Evolutionary conservation across 2,329 filamentous ascomycete species (phyloP).

Genomic region (Paraphaeosphaeria minitans): DNA sequence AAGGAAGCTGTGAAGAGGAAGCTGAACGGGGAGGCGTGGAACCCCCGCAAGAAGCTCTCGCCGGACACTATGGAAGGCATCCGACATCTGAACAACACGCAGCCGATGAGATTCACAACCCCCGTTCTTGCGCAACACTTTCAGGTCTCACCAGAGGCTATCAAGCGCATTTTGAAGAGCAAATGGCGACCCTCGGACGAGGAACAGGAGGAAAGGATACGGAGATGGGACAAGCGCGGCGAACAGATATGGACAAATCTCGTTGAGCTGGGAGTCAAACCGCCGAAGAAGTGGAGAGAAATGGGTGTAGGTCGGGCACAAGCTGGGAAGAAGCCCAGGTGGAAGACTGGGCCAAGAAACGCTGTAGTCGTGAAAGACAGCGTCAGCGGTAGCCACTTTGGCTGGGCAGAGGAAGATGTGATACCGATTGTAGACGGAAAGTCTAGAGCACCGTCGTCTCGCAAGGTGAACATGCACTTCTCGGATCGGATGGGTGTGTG

Average conservation of each 20-base stretch:
- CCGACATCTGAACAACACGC: conserved; percentile 76
- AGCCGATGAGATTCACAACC: conserved; percentile 78
- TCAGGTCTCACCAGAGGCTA: conserved; percentile 82
- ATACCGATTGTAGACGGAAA: conserved; percentile 37
- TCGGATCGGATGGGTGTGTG: conserved; percentile 14
- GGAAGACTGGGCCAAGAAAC: conserved; percentile 40
- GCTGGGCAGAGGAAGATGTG: conserved; percentile 28
- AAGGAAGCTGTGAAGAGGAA: conserved; percentile 78
- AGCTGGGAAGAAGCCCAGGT: conserved; percentile 36
- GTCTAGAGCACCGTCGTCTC: background rate
- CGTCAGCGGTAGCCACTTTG: conserved; percentile 18
- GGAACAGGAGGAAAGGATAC: conserved; percentile 50
- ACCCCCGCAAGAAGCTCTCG: conserved; percentile 82
- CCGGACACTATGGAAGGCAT: conserved; percentile 93
- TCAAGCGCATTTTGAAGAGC: conserved; percentile 82
- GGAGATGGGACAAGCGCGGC: conserved; percentile 55
- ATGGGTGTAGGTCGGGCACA: conserved; percentile 48
- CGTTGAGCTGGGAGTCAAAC: conserved; percentile 59
- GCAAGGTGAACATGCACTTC: conserved; percentile 4
- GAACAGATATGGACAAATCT: conserved; percentile 56
- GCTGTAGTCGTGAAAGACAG: conserved; percentile 36
- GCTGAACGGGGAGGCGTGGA: conserved; percentile 77
- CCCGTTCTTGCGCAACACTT: conserved; percentile 76
- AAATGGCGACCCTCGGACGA: conserved; percentile 69
- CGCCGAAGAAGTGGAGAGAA: conserved; percentile 59